Evolutionary conservation across 176 grass and related monocot genomes (phyloP).

Genomic region (Otatea glauca): DNA sequence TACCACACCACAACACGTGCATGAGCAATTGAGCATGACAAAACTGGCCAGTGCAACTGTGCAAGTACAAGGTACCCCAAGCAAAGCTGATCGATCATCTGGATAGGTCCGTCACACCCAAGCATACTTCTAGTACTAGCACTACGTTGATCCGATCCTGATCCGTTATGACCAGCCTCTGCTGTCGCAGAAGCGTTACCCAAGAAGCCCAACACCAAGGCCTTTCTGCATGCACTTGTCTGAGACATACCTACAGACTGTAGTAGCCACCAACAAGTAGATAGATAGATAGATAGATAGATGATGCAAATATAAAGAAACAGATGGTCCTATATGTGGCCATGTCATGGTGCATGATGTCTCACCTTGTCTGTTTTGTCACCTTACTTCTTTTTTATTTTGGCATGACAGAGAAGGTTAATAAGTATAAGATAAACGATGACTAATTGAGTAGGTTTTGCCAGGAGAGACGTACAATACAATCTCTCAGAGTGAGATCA

Average conservation of each 20-base stretch:
- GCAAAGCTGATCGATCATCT: neutral
- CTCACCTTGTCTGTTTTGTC: neutral
- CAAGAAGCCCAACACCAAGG: neutral
- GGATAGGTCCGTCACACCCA: neutral
- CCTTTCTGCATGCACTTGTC: neutral
- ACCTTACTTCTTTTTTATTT: neutral
- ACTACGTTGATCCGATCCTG: neutral
- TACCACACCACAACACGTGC: neutral
- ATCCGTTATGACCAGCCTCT: neutral
- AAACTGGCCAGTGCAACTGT: neutral
- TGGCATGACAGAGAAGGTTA: neutral
- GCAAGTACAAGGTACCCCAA: neutral
- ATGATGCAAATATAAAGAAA: neutral
- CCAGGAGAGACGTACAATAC: neutral
- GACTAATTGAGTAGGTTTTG: neutral
- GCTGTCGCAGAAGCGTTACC: neutral
- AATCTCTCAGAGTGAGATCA: neutral
- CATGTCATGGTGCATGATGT: constrained; percentile 3
- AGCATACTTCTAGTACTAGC: neutral
- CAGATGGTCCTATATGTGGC: neutral
- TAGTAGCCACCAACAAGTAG: neutral
- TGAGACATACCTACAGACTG: neutral
- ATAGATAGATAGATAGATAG: neutral
- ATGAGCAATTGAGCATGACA: neutral
- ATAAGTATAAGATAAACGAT: neutral